Evolutionary conservation across 2,329 filamentous ascomycete genomes (phyloP), one percentile per base, ranked within the genome.

Genomic region (Epichloe sylvatica): DNA sequence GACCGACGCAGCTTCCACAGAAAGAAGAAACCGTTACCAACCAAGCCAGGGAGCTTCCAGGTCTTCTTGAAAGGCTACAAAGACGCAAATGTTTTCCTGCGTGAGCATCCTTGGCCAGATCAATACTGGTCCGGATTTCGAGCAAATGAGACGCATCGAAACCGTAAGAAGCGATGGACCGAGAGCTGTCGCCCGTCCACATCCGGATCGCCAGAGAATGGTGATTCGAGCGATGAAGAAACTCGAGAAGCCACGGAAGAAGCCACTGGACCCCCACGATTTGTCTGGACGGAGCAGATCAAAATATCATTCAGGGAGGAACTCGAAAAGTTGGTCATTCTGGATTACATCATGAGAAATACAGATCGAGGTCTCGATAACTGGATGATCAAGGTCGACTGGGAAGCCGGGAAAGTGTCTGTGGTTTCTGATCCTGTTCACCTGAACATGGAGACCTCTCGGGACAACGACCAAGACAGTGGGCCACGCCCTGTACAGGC

Each of bases 271-370:
- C 68, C 67, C 71, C 71, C 73, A 23, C 74, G 75, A 49, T 94
- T 92, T 56, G 78, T 83, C 52, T 98, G 92, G 92, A 95, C 88
- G 0, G 86, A 94, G 47, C 70, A 75, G 5, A 67, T 98, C 43
- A 94, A 97, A 62, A 87, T 94, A 64, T 85, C 87, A 0, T 95
- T 98, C 63, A 76, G 92, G 37, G 92, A 98, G 65, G 86, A 97
- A 68, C 75, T 98, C 45, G 92, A 98, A 69, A 97, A 96, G 67
- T 74, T 98, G 7, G 94, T 98, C 21, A 94, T 98, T 60, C 68
- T 98, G 56, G 92, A 98, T 67, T 98, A 98, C 64, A 94, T 98
- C 55, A 98, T 98, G 92, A 81, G 92, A 51, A 98, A 98, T 62
- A 98, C 92, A 2, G 92, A 98, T 64, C 80, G 92, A 67, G 92